Base-by-base conservation (phyloP, 208 protist species). In the Jaenimonas drosophilae region DNA sequence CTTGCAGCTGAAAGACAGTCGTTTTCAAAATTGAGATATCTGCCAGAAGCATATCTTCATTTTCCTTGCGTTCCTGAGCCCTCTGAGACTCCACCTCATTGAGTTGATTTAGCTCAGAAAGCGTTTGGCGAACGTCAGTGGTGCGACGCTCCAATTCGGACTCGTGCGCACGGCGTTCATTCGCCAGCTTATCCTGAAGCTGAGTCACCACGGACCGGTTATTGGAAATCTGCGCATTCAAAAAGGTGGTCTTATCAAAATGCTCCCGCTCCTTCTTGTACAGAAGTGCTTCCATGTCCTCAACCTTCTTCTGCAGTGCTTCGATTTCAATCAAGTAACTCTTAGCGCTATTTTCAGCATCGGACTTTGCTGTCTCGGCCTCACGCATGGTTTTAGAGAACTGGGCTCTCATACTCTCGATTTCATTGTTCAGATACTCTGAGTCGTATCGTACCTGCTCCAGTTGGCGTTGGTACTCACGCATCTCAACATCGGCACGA, bases 171-270 rank as follows among this genome's bases (percentile, higher is more conserved):
- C 62, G 54, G 24, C 71, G 73, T 32, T 85, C 76, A 4, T 62
- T 48, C 0, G 64, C 32, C 34, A 92, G 46, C 52, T 74, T 77
- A 7, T 63, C 48, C 37, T 87, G 84, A 23, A 92, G 52, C 47
- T 85, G 76, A 0, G 71, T 58, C 24, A 84, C 65, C 0, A 76
- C 65, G 2, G 75, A 84, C 6, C 84, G 75, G 19, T 79, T 65
- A 41, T 94, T 90, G 16, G 73, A 58, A 9, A 91, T 61, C 67
- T 94, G 86, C 9, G 86, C 86, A 53, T 90, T 89, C 29, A 94
- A 54, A 59, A 88, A 88, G 7, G 82, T 90, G 12, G 91, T 64
- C 41, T 88, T 79, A 41, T 91, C 86, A 46, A 85, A 90, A 54
- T 89, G 70, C 33, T 88, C 81, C 7, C 72, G 47, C 28, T 89